A percentile compares a stretch with the other conserved stretches of the same genome.
phyloP scores from a whole-genome alignment of 345 rosid genomes.

The Erodium maritimum region DNA sequence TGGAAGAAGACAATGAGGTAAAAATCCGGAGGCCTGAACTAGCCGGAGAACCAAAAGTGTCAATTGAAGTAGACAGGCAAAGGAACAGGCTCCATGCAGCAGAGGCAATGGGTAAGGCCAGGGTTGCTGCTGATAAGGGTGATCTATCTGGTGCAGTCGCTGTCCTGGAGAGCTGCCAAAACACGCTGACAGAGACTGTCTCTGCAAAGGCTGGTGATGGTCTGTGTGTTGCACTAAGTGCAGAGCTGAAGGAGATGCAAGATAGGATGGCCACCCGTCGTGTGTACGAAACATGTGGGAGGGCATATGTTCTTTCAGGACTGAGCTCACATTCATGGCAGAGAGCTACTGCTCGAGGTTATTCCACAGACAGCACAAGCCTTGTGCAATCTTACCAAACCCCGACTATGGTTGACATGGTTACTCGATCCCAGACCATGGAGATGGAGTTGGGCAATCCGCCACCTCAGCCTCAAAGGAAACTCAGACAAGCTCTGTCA shows the following conservation, averaged over 20 bases:
- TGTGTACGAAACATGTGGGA: conserved; percentile 69
- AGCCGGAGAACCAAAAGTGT: conserved; percentile 31
- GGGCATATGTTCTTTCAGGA: conserved; percentile 81
- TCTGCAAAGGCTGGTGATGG: conserved; percentile 56
- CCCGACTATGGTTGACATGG: conserved; percentile 95
- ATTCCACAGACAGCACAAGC: conserved; percentile 57
- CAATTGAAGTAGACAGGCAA: conserved; percentile 88
- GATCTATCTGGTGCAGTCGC: conserved; percentile 62
- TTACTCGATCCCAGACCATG: conserved; percentile 73
- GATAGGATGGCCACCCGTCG: conserved; percentile 84
- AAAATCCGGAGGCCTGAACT: conserved; percentile 43
- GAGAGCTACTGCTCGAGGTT: conserved; percentile 92
- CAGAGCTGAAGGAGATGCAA: conserved; percentile 86
- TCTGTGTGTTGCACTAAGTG: conserved; percentile 52
- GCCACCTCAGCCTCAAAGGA: conserved; percentile 33
- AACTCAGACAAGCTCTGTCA: conserved; percentile 52
- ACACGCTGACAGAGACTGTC: conserved; percentile 36
- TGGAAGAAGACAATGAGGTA: conserved; percentile 36
- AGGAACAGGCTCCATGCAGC: conserved; percentile 78
- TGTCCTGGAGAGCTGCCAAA: conserved; percentile 51
- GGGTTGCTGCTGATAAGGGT: conserved; percentile 66
- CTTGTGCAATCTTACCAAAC: conserved; percentile 76
- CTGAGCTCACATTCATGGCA: conserved; percentile 98
- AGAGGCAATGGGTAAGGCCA: conserved; percentile 77
- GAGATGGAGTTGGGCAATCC: conserved; percentile 35